These are phyloP conservation scores for Sanghuangporus sanghuang DNA, from an alignment of 1,284 basidiomycete genomes.

Conservation along the genomic window DNA sequence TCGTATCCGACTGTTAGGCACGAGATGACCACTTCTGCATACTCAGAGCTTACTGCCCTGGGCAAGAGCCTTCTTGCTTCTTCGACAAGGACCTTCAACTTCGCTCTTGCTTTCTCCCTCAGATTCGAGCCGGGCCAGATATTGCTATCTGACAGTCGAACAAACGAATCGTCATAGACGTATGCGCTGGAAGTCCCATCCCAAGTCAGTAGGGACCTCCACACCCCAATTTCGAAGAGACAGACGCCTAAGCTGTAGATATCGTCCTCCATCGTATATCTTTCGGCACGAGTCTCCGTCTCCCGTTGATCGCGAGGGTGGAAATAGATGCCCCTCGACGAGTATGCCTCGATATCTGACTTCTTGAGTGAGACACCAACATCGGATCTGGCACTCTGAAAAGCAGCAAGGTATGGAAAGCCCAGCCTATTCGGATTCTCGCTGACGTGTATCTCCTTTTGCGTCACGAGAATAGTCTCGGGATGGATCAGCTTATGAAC, in stretches of 20 bases:
- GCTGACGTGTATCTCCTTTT: not conserved
- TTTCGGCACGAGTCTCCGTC: not conserved
- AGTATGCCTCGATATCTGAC: not conserved
- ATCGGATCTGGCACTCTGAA: not conserved
- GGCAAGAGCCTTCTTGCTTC: not conserved
- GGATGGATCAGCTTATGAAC: constrained; percentile 8
- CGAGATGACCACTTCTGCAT: not conserved
- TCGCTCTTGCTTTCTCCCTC: not conserved
- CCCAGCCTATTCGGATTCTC: not conserved
- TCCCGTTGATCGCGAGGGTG: constrained; percentile 2
- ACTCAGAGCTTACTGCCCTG: not conserved
- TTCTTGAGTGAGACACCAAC: not conserved
- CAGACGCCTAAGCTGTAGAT: constrained; percentile 15
- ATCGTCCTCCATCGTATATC: constrained; percentile 7
- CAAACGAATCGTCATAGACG: not conserved
- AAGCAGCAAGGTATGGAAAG: not conserved
- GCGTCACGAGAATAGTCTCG: constrained; percentile 5
- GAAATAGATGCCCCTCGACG: not conserved
- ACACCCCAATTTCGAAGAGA: constrained; percentile 14
- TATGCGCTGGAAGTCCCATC: not conserved
- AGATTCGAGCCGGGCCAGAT: not conserved
- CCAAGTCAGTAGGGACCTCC: constrained; percentile 8
- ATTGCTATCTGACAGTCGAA: not conserved
- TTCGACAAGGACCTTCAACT: not conserved
- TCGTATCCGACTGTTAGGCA: not conserved